Evolutionary conservation across 768 basidiomycete species (phyloP).

Genomic region (Termitomyces eurrhizus): DNA sequence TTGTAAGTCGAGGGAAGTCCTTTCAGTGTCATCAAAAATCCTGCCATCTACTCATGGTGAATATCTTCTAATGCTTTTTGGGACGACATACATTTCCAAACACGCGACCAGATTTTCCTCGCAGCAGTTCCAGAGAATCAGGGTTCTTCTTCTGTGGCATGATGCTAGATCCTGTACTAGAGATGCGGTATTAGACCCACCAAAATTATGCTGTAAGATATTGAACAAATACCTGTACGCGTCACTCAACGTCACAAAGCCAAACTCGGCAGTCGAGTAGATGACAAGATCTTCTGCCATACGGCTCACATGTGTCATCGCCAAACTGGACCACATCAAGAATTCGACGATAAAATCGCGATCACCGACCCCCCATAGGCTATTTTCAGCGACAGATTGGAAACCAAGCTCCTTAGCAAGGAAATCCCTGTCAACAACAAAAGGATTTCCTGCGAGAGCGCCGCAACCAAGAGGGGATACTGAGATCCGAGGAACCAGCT

Average conservation of each 20-base stretch:
- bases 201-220: neutral
- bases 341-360: conserved; percentile 98
- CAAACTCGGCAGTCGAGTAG: conserved; percentile 96
- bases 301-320: conserved; percentile 91
- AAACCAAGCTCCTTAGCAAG: conserved; percentile 90
- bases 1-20: conserved; percentile 98
- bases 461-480: conserved; percentile 93
- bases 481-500: conserved; percentile 86
- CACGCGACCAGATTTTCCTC: conserved; percentile 92
- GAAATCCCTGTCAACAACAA: conserved; percentile 89
- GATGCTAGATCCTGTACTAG: conserved; percentile 95
- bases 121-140: conserved; percentile 90
- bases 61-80: neutral
- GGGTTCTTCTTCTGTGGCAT: conserved; percentile 99
- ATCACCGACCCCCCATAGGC: conserved; percentile 94
- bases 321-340: conserved; percentile 91
- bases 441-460: conserved; percentile 95
- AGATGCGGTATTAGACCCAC: neutral
- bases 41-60: conserved; percentile 68
- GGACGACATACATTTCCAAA: conserved; percentile 74
- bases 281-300: conserved; percentile 96
- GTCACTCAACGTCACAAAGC: conserved; percentile 93
- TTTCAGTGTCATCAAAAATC: conserved; percentile 96
- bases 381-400: conserved; percentile 86
- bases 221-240: conserved; percentile 74